A percentile compares a stretch with the other conserved stretches of the same genome.
These are phyloP conservation scores for Curvularia hawaiiensis DNA, from an alignment of 2,329 filamentous ascomycete species.

Conservation along the genomic window DNA sequence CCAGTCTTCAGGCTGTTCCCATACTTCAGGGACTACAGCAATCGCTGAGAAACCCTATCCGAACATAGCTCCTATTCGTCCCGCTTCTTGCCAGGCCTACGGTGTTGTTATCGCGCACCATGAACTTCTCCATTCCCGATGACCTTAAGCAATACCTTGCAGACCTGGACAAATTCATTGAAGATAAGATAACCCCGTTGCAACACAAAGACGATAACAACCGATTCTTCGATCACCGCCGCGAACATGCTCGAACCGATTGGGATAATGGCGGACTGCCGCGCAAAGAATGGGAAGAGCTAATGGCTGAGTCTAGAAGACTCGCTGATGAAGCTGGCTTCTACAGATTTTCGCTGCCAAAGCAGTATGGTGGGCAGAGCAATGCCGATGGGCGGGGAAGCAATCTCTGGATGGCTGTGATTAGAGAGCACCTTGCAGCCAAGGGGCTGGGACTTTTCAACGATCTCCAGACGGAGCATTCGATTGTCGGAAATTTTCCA, in stretches of 20 bases:
- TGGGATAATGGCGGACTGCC: slow-evolving; percentile 65
- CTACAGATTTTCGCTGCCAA: slow-evolving; percentile 63
- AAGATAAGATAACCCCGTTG: slow-evolving; percentile 58
- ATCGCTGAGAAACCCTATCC: slow-evolving; percentile 10
- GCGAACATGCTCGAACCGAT: slow-evolving; percentile 66
- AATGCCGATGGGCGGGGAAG: slow-evolving; percentile 50
- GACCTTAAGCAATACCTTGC: slow-evolving; percentile 56
- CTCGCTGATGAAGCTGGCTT: slow-evolving; percentile 65
- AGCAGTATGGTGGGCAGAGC: slow-evolving; percentile 60
- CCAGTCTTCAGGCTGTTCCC: neutral
- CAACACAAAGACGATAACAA: slow-evolving; percentile 63
- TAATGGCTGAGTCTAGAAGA: slow-evolving; percentile 56
- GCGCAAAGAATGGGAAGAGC: slow-evolving; percentile 62
- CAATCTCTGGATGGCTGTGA: slow-evolving; percentile 68
- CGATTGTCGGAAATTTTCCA: slow-evolving; percentile 66
- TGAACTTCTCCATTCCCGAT: slow-evolving; percentile 58
- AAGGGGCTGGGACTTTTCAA: slow-evolving; percentile 67
- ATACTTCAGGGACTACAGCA: neutral
- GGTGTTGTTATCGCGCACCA: slow-evolving; percentile 12
- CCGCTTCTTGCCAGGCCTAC: neutral
- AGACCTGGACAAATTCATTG: slow-evolving; percentile 63
- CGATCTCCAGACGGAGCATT: slow-evolving; percentile 68
- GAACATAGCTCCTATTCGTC: neutral
- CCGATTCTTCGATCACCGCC: slow-evolving; percentile 69
- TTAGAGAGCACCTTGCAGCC: slow-evolving; percentile 63